Conservation (phyloP, 2,329 filamentous ascomycete species). For the Aspergillus sp. region DNA sequence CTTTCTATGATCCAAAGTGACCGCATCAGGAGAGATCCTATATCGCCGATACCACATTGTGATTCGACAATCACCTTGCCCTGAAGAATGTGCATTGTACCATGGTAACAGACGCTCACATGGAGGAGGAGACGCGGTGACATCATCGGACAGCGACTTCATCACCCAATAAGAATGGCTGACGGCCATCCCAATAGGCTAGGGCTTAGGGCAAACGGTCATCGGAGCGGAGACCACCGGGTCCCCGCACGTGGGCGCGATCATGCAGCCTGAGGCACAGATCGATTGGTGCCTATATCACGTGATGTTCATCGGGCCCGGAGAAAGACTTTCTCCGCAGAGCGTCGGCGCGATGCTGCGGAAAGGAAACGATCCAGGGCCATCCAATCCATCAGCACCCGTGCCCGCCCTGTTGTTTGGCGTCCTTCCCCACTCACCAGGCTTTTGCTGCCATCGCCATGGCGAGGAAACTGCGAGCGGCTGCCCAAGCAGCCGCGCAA, state of each 20-base stretch:
- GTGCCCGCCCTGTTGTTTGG: constrained; percentile 4
- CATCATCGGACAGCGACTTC: constrained; percentile 5
- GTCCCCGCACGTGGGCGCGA: constrained; percentile 2
- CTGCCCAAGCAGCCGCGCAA: constrained; percentile 47
- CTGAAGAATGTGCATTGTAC: neutral
- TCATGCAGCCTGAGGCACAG: constrained; percentile 3
- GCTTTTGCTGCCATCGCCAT: constrained; percentile 24
- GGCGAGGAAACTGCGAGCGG: constrained; percentile 45
- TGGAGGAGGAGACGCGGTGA: constrained; percentile 6
- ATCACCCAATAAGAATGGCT: neutral
- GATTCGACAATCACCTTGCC: neutral
- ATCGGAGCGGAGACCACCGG: neutral
- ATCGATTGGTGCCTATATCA: neutral
- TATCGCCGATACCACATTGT: neutral
- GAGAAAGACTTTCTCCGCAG: constrained; percentile 6
- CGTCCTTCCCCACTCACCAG: constrained; percentile 5
- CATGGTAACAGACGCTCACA: neutral
- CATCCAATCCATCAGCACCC: constrained; percentile 3
- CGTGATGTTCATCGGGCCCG: constrained; percentile 1
- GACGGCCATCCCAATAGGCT: neutral
- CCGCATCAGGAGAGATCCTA: neutral
- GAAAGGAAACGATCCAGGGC: constrained; percentile 9
- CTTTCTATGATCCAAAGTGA: neutral
- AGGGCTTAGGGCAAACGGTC: constrained; percentile 1
- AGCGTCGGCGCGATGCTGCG: constrained; percentile 12